Base-by-base conservation (phyloP, 1,284 basidiomycete genomes). In the Melampsora larici-populina region DNA sequence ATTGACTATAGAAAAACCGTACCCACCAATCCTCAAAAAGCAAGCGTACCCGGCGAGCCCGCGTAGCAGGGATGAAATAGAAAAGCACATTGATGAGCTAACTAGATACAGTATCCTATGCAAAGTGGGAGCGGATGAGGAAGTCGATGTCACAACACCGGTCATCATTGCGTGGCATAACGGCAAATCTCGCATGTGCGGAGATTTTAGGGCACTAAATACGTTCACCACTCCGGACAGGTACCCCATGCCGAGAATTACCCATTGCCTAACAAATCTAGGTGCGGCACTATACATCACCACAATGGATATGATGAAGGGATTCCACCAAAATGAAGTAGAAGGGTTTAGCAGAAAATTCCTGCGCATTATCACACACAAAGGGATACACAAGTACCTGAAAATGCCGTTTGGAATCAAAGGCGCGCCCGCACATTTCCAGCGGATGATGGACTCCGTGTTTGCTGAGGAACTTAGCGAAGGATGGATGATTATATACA, bases 111-210 rank as follows among this genome's bases (percentile, higher is more conserved):
- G 15, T 40, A n/a, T n/a, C n/a, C n/a, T n/a, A n/a, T n/a, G n/a
- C n/a, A n/a, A n/a, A n/a, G n/a, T n/a, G n/a, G n/a, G 40, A 29
- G 6, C 24, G 3, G 63, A 66, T 66, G 71, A 66, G 46, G 36
- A 64, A 48, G 71, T 74, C 15, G 71, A 74, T 36, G 48, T 74
- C 4, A 74, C 71, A 26, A 74, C 71, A n/a, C n/a, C n/a, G n/a
- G n/a, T n/a, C n/a, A n/a, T n/a, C n/a, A n/a, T n/a, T n/a, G n/a
- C n/a, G n/a, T n/a, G n/a, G n/a, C n/a, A n/a, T n/a, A n/a, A n/a
- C n/a, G n/a, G n/a, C n/a, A n/a, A n/a, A n/a, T n/a, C n/a, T n/a
- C n/a, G 70, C 8, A 13, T 72, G 4, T 40, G 58, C 15, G 24
- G 62, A 31, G 63, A 66, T 36, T 74, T 65, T 46, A 74, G 60